Base-by-base conservation (phyloP, 352 stramenopile species). In the Halophytophthora polymorphica region DNA sequence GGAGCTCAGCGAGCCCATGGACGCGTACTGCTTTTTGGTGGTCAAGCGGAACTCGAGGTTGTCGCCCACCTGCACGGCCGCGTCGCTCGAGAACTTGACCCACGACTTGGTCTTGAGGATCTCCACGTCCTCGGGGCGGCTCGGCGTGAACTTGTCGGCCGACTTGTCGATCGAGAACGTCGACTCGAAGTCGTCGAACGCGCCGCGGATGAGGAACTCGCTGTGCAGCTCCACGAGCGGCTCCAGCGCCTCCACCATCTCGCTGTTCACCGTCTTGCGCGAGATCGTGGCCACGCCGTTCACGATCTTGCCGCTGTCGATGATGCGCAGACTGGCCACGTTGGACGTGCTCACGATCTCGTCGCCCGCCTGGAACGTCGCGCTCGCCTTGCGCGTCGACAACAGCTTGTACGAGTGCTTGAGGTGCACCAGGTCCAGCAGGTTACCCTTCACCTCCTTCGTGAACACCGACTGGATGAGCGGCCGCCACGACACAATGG, bases 331-430 rank as follows among this genome's bases (percentile, higher is more conserved):
- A 50, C 75, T 83, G 0, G 74, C 73, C 18, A 96, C 81, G 17
- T 72, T 82, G n/a, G 68, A 74, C 34, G 69, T 73, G 53, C 82
- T 94, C 36, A 86, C 66, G 15, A 95, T 73, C 33, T 84, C 69
- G 38, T 94, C 83, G 21, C 83, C 77, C 21, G 69, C 59, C 23
- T 71, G 45, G 54, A 96, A 93, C 2, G 58, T 66, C 1, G 50
- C 46, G 17, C 53, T 66, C 33, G 52, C 51, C 45, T 72, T 71
- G 35, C 53, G 59, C 28, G 62, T 55, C 7, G 63, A 67, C 43
- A 93, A 45, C 18, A 93, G 44, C 60, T 90, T 88, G 67, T 92
- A 88, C 56, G 77, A 90, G 68, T 94, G 83, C 49, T 83, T 90
- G 8, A 93, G 42, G 56, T 96, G 84, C 36, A 96, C 83, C 4